Percentiles rank a stretch among this genome's conserved stretches.
These are phyloP conservation scores for Coriaria nepalensis DNA, from an alignment of 306 rosid genomes.

Conservation along the genomic window DNA sequence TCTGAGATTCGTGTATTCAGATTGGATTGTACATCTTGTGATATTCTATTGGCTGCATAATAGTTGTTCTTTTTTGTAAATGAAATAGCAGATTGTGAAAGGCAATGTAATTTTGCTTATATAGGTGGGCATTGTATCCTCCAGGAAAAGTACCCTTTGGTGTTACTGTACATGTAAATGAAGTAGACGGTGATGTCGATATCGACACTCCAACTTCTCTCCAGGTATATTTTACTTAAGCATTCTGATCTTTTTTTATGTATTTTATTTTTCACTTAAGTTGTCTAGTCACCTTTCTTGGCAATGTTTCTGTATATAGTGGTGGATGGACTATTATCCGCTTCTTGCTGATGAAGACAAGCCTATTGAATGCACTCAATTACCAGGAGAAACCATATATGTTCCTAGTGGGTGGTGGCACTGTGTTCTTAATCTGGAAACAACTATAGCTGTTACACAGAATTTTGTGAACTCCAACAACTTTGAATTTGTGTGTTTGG, in stretches of 20 bases:
- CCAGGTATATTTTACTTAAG: constrained; percentile 47
- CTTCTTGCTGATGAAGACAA: constrained; percentile 96
- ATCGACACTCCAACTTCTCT: constrained; percentile 77
- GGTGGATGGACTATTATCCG: constrained; percentile 99
- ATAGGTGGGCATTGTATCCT: constrained; percentile 97
- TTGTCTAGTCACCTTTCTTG: constrained; percentile 9
- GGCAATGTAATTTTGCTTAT: constrained; percentile 20
- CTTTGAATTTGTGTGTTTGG: constrained; percentile 91
- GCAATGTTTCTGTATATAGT: constrained; percentile 33
- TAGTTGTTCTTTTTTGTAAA: constrained; percentile 5
- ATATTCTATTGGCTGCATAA: constrained; percentile 8
- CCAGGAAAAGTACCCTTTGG: constrained; percentile 96
- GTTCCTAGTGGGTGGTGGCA: constrained; percentile 99
- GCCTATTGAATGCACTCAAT: constrained; percentile 93
- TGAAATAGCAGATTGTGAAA: constrained; percentile 15
- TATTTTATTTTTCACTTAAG: constrained; percentile 9
- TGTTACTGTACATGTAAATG: constrained; percentile 85
- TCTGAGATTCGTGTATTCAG: too few relatives aligned
- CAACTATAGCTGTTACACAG: constrained; percentile 90
- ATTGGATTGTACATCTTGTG: constrained; percentile 10
- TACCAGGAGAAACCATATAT: constrained; percentile 91
- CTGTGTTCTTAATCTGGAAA: constrained; percentile 85
- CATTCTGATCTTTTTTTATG: constrained; percentile 9
- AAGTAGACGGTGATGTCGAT: constrained; percentile 88
- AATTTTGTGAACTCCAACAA: constrained; percentile 77